Evolutionary conservation across 176 grass and related monocot genomes (phyloP), one percentile per base, ranked within the genome.

Genomic region (Musa beccarii): DNA sequence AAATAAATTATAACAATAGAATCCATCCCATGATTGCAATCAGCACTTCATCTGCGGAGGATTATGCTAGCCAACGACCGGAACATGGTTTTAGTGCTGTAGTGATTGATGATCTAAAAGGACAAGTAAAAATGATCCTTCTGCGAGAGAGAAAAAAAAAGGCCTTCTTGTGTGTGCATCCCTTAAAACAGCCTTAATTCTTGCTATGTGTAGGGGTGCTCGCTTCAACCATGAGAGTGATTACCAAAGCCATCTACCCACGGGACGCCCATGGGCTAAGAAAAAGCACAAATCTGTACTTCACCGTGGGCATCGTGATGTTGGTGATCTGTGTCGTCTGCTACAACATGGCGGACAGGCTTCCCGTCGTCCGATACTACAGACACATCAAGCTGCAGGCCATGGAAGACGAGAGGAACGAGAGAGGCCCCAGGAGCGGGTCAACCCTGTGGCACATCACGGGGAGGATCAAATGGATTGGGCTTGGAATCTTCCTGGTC

Each of bases 221-320:
- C 75, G 90, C 91, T 66, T 98, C 94, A 25, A 76, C 74, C 2
- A 76, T 98, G 82, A 86, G 90, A 80, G 76, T 98, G 23, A 56
- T 98, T 56, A 93, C 94, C 22, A 98, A 98, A 72, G 84, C 90
- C 11, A 73, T 93, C 50, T 98, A 89, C 79, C 86, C 90, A 16
- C 94, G 93, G 71, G 88, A 98, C 16, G 24, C 76, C 16, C 21
- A 77, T 50, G 94, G 94, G 14, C 57, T 93, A 75, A 89, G 90
- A 80, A 73, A 82, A 64, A 98, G 94, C 0, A 90, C 94, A 1
- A 98, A 89, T 76, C 84, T 98, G 20, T 98, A 98, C 75, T 98
- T 98, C 34, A 12, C 87, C 6, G 94, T 85, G 2, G 50, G 86
- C 53, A 91, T 93, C 52, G 82, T 89, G 66, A 53, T 98, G 69